phyloP scores from a whole-genome alignment of 768 basidiomycete species.

The Holtermanniella nyarrowii region DNA sequence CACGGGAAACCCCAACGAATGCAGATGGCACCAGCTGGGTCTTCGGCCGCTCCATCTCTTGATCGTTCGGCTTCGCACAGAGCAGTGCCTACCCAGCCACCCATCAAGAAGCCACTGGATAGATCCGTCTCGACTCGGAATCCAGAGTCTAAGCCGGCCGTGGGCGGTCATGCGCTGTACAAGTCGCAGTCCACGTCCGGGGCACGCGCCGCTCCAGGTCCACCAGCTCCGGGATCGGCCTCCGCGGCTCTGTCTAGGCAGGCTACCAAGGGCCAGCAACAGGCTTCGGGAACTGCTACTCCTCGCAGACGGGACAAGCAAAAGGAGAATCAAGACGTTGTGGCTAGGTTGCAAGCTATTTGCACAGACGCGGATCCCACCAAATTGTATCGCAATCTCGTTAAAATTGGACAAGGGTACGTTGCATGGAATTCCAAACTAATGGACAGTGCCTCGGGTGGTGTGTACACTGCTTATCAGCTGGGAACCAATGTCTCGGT shows the following conservation, averaged over 20 bases:
- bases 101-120: conserved; percentile 62
- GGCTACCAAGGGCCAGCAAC: conserved; percentile 24
- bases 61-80: conserved; percentile 58
- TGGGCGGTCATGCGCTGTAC: conserved; percentile 15
- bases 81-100: conserved; percentile 60
- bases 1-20: conserved; percentile 25
- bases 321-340: conserved; percentile 70
- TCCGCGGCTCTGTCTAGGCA: conserved; percentile 42
- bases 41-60: conserved; percentile 34
- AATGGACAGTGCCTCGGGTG: conserved; percentile 70
- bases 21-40: conserved; percentile 29
- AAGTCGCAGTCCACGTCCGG: conserved; percentile 41
- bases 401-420: conserved; percentile 97
- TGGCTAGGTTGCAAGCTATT: conserved; percentile 80
- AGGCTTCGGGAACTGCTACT: conserved; percentile 56
- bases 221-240: conserved; percentile 54
- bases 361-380: conserved; percentile 98
- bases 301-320: conserved; percentile 75
- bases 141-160: conserved; percentile 42
- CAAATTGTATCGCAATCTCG: conserved; percentile 75
- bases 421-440: not conserved
- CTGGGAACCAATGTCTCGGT: conserved; percentile 87
- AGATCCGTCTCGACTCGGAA: conserved; percentile 77
- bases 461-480: conserved; percentile 97
- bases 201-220: conserved; percentile 16